phyloP scores from a whole-genome alignment of 257 asterid genomes.

The Hygrophila difformis region DNA sequence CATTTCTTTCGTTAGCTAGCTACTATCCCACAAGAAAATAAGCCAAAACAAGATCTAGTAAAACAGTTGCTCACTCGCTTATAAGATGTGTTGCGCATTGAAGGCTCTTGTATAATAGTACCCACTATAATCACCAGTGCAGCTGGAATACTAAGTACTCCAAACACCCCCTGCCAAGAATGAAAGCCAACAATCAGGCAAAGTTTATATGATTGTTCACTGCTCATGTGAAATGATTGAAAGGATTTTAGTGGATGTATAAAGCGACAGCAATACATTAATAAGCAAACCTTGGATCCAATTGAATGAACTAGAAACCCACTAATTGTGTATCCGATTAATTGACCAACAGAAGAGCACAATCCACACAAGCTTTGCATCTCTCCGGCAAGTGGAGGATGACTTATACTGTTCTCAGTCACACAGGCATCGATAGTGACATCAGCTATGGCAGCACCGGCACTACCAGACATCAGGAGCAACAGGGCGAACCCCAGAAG shows the following conservation, averaged over 20 bases:
- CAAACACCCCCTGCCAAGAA: conserved; percentile 35
- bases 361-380: conserved; percentile 87
- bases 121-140: conserved; percentile 46
- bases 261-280: background rate
- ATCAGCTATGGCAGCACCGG: conserved; percentile 83
- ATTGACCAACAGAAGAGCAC: conserved; percentile 75
- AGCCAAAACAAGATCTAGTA: conserved; percentile 3
- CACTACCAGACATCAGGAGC: conserved; percentile 67
- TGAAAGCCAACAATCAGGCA: background rate
- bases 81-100: conserved; percentile 31
- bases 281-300: conserved; percentile 57
- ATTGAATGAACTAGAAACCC: conserved; percentile 64
- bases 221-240: background rate
- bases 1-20: conserved; percentile 15
- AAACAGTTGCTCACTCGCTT: conserved; percentile 31
- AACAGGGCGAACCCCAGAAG: conserved; percentile 58
- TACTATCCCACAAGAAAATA: conserved; percentile 5
- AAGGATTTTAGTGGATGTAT: background rate
- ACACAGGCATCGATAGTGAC: conserved; percentile 95
- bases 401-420: conserved; percentile 75
- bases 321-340: conserved; percentile 62
- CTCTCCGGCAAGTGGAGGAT: conserved; percentile 85
- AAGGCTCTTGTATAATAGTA: conserved; percentile 38
- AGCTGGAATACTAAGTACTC: conserved; percentile 52
- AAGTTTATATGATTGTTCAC: conserved; percentile 1